These are phyloP conservation scores for Metschnikowia vanudenii DNA, from an alignment of 805 yeast species.

Conservation along the genomic window DNA sequence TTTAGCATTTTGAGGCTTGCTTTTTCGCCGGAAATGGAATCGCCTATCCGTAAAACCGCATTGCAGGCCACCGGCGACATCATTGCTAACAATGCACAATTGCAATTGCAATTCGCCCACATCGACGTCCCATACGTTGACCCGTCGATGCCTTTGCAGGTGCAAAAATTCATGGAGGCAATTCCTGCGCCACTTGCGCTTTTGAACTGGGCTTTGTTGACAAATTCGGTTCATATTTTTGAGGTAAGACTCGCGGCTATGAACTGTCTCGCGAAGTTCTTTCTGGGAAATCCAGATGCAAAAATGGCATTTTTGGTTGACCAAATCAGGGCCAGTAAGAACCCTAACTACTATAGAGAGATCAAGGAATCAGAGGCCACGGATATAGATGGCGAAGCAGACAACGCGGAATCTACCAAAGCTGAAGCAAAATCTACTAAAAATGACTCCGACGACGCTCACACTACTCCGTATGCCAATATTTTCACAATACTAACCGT, in stretches of 20 bases:
- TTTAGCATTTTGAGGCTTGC: slow-evolving; percentile 66
- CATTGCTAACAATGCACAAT: slow-evolving; percentile 60
- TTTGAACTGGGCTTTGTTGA: slow-evolving; percentile 75
- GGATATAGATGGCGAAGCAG: slow-evolving; percentile 1
- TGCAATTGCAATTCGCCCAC: slow-evolving; percentile 70
- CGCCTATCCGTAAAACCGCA: slow-evolving; percentile 63
- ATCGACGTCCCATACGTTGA: slow-evolving; percentile 93
- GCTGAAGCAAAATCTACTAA: neutral
- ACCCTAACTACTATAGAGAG: slow-evolving; percentile 25
- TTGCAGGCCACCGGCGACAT: slow-evolving; percentile 75
- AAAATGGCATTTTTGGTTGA: slow-evolving; percentile 62
- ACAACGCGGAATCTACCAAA: slow-evolving; percentile 6
- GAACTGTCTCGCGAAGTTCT: slow-evolving; percentile 63
- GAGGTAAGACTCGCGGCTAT: slow-evolving; percentile 76
- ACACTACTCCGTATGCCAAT: slow-evolving; percentile 48
- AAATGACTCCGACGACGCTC: neutral
- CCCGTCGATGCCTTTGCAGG: slow-evolving; percentile 55
- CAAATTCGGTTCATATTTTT: slow-evolving; percentile 81
- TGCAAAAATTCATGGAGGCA: slow-evolving; percentile 31
- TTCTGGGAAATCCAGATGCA: slow-evolving; percentile 60
- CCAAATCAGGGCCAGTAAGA: slow-evolving; percentile 50
- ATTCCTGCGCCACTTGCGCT: slow-evolving; percentile 75
- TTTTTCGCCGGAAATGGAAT: slow-evolving; percentile 65
- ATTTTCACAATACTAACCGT: slow-evolving; percentile 70
- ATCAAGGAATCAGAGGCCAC: slow-evolving; percentile 10